Percentiles rank a stretch among this genome's conserved stretches.
phyloP scores from a whole-genome alignment of 2,329 filamentous ascomycete species.

The Aspergillus melleus region DNA sequence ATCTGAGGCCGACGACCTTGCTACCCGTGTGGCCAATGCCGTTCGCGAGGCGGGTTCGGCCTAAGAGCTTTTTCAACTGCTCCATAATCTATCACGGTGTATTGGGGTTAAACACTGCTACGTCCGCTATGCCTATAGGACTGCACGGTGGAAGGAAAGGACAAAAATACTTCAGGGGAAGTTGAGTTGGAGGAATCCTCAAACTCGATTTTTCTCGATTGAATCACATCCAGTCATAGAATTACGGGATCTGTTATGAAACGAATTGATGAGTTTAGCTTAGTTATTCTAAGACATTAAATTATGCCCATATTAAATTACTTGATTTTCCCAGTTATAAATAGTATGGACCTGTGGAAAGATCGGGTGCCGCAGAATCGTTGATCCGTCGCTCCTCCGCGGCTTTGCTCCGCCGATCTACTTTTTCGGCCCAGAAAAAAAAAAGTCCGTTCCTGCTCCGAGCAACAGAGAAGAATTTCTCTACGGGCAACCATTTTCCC shows the following conservation, averaged over 20 bases:
- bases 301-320: neutral
- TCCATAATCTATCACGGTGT: neutral
- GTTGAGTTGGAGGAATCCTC: neutral
- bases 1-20: constrained; percentile 87
- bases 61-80: constrained; percentile 19
- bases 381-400: constrained; percentile 37
- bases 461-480: constrained; percentile 12
- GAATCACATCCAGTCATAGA: constrained; percentile 12
- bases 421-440: constrained; percentile 38
- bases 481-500: neutral
- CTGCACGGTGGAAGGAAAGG: neutral
- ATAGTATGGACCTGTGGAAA: neutral
- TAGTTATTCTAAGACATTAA: neutral
- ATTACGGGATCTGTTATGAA: constrained; percentile 15
- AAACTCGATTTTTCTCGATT: neutral
- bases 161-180: neutral
- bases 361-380: constrained; percentile 36
- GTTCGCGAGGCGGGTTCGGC: constrained; percentile 59
- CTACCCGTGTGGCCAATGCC: constrained; percentile 75
- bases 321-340: neutral
- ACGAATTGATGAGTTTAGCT: constrained; percentile 16
- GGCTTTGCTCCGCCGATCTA: constrained; percentile 27
- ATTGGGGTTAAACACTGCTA: neutral
- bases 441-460: constrained; percentile 24
- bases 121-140: neutral